These are phyloP conservation scores for Candida insectorum DNA, from an alignment of 805 yeast genomes.

Conservation along the genomic window DNA sequence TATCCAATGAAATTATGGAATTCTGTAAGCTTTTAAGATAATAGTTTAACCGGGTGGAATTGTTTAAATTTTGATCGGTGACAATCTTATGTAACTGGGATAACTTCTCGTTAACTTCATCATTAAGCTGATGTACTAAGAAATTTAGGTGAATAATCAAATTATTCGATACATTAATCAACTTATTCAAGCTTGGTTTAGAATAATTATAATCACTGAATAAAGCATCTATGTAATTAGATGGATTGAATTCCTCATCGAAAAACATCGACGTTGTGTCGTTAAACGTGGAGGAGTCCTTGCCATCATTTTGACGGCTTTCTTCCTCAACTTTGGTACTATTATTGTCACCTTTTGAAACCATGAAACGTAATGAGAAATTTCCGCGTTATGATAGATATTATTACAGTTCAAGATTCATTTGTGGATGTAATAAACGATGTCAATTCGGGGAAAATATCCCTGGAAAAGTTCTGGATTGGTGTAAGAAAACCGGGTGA, in stretches of 20 bases:
- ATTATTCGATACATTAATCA: constrained; percentile 48
- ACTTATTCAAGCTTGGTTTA: constrained; percentile 25
- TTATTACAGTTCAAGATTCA: constrained; percentile 41
- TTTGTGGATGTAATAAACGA: constrained; percentile 44
- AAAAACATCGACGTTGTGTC: constrained; percentile 64
- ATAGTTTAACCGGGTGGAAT: constrained; percentile 61
- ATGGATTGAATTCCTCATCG: constrained; percentile 62
- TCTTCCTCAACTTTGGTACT: too few relatives aligned
- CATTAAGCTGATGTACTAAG: constrained; percentile 52
- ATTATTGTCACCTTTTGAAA: too few relatives aligned
- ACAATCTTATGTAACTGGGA: constrained; percentile 38
- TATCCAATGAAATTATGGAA: constrained; percentile 54
- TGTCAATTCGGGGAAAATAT: constrained; percentile 17
- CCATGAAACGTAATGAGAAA: background rate
- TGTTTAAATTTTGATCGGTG: constrained; percentile 14
- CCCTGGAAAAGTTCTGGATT: constrained; percentile 42
- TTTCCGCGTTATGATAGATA: constrained; percentile 11
- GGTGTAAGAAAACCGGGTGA: constrained; percentile 24
- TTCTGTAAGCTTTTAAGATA: constrained; percentile 59
- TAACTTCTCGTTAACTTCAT: constrained; percentile 45
- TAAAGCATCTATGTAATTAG: constrained; percentile 62
- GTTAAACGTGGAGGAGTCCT: constrained; percentile 3
- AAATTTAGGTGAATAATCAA: constrained; percentile 60
- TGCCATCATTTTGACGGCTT: too few relatives aligned
- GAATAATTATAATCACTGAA: constrained; percentile 28